These are phyloP conservation scores for Serendipita vermifera DNA, from an alignment of 768 basidiomycete genomes.

Conservation along the genomic window DNA sequence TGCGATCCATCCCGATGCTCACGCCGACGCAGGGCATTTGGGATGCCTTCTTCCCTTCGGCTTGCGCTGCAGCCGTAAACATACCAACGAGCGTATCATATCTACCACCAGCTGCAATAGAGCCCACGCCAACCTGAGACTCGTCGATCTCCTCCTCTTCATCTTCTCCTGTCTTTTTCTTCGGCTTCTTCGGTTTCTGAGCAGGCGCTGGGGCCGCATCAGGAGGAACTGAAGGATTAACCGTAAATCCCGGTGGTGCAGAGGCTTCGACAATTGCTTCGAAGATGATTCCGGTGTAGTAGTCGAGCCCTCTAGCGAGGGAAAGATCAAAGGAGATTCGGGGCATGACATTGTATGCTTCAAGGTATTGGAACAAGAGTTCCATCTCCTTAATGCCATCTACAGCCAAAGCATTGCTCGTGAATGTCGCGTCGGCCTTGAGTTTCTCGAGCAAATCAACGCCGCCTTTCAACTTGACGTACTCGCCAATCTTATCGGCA, in stretches of 20 bases:
- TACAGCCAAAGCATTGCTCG: conserved; percentile 59
- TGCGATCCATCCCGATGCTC: conserved; percentile 82
- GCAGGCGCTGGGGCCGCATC: conserved; percentile 23
- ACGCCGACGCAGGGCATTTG: conserved; percentile 83
- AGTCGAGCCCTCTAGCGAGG: conserved; percentile 93
- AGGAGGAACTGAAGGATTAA: conserved; percentile 30
- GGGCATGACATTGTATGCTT: conserved; percentile 55
- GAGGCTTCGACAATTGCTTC: conserved; percentile 91
- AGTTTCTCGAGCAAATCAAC: conserved; percentile 57
- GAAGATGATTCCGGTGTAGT: conserved; percentile 98
- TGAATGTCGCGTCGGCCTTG: conserved; percentile 47
- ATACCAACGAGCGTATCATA: conserved; percentile 92
- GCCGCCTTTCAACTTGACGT: conserved; percentile 90
- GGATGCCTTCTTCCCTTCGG: conserved; percentile 42
- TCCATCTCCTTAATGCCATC: conserved; percentile 80
- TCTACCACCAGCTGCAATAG: conserved; percentile 94
- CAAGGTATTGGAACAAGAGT: conserved; percentile 67
- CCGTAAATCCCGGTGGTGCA: conserved; percentile 69
- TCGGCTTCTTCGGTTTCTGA: conserved; percentile 30
- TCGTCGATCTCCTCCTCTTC: conserved; percentile 86
- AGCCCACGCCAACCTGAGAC: conserved; percentile 89
- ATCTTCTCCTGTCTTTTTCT: conserved; percentile 21
- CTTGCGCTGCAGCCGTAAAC: conserved; percentile 68
- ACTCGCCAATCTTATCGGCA: conserved; percentile 93
- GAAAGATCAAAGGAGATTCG: conserved; percentile 95